Evolutionary conservation across 2,329 filamentous ascomycete species (phyloP), one percentile per base, ranked within the genome.

Genomic region (Cercospora canescens): DNA sequence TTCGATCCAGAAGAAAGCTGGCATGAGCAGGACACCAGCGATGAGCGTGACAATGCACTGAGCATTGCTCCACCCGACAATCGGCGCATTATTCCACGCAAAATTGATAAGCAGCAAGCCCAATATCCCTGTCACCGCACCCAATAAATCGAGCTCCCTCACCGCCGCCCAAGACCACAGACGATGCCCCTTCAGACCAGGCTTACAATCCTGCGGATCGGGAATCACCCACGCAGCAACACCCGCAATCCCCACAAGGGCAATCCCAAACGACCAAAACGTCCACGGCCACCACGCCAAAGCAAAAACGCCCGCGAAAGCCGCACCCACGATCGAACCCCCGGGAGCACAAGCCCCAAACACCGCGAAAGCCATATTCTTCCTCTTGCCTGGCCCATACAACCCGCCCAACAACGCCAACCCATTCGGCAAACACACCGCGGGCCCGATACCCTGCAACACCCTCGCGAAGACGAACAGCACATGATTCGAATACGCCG

Each of bases 361-460:
- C 26, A 77, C 65, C 39, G 74, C 75, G 64, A 79, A 79, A 1
- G 77, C 75, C 60, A 79, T 76, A 63, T 79, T 77, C 69, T 79
- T 79, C 63, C 76, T 73, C 52, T 75, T 71, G 0, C 76, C 75
- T 4, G 75, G 70, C 11, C 67, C 48, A 63, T 79, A 79, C 1
- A 76, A 66, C 9, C 72, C 69, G 4, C 76, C 77, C 11, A 79
- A 71, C 14, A 79, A 60, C 2, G 77, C 77, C 12, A 80, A 70
- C 6, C 75, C 77, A 62, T 79, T 79, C 18, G 78, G 77, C 63
- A 79, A 68, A 50, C 75, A 70, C 4, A 79, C 67, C 8, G 78
- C 77, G 5, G 76, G 76, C 6, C 78, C 78, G 41, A 81, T 74
- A 1, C 79, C 79, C 69, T 81, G 79, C 64, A 80, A 74, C 0